These are phyloP conservation scores for Fusarium annulatum DNA, from an alignment of 2,329 filamentous ascomycete species.

Conservation along the genomic window DNA sequence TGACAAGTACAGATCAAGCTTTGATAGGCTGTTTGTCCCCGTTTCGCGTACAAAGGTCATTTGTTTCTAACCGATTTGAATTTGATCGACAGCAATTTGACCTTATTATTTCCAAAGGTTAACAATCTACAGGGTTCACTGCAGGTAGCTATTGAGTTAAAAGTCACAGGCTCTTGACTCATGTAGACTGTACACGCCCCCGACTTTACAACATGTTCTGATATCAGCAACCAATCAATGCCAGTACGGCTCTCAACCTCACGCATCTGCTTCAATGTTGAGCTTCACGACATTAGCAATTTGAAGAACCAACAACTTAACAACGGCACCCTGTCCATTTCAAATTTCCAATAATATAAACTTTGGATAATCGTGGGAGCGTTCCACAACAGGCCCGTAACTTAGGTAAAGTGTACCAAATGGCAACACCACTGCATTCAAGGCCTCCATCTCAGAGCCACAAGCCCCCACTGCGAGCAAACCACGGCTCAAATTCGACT, in stretches of 20 bases:
- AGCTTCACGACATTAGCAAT: not conserved
- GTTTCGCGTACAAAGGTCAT: constrained; percentile 7
- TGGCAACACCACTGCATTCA: constrained; percentile 25
- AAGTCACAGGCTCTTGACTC: constrained; percentile 20
- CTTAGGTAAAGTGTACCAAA: constrained; percentile 15
- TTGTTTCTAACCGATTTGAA: not conserved
- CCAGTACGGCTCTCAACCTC: not conserved
- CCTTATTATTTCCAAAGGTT: not conserved
- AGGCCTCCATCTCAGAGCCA: constrained; percentile 19
- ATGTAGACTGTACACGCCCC: constrained; percentile 12
- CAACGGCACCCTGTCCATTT: constrained; percentile 15
- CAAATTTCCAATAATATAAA: constrained; percentile 10
- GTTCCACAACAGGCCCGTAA: constrained; percentile 20
- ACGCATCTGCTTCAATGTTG: not conserved
- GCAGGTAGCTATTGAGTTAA: not conserved
- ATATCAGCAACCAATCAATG: constrained; percentile 2
- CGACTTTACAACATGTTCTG: not conserved
- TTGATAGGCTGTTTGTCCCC: constrained; percentile 13
- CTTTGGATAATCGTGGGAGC: constrained; percentile 3
- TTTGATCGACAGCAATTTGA: constrained; percentile 1
- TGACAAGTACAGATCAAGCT: not conserved
- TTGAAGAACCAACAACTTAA: constrained; percentile 3
- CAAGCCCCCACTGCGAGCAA: constrained; percentile 19
- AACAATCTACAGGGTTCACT: not conserved
- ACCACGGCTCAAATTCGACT: constrained; percentile 19